These are phyloP conservation scores for Xylariaceae sp. DNA, from an alignment of 2,329 filamentous ascomycete genomes.

Conservation along the genomic window DNA sequence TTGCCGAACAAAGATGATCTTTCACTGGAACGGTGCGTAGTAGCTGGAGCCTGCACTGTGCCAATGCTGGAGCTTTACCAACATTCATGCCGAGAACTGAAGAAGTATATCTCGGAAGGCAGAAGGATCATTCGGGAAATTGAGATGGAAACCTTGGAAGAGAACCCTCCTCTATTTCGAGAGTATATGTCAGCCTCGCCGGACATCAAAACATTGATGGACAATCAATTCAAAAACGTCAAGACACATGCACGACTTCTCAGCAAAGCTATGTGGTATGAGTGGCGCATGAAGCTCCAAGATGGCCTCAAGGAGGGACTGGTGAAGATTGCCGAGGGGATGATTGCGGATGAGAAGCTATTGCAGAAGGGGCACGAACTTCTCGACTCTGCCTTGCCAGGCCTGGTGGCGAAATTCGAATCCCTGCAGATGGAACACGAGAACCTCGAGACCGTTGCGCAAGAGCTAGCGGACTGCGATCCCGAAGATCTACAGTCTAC, in stretches of 20 bases:
- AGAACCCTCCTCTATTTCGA: constrained; percentile 86
- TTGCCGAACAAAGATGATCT: constrained; percentile 45
- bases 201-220: constrained; percentile 81
- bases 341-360: constrained; percentile 67
- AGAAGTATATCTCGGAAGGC: constrained; percentile 93
- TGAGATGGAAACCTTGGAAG: constrained; percentile 79
- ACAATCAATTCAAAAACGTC: constrained; percentile 96
- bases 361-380: constrained; percentile 65
- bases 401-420: constrained; percentile 56
- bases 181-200: constrained; percentile 85
- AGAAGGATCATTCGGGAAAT: constrained; percentile 86
- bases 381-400: constrained; percentile 64
- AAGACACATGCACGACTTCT: constrained; percentile 86
- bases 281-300: constrained; percentile 89
- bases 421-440: constrained; percentile 59
- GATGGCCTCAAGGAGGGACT: constrained; percentile 77
- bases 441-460: constrained; percentile 66
- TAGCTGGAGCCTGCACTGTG: constrained; percentile 84
- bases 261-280: constrained; percentile 97
- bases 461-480: constrained; percentile 74
- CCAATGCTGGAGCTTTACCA: constrained; percentile 94
- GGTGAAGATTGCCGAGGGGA: constrained; percentile 67
- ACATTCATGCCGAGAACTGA: constrained; percentile 91
- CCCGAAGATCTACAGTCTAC: constrained; percentile 71
- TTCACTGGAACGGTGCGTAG: constrained; percentile 72